Evolutionary conservation across 768 basidiomycete genomes (phyloP).

Genomic region (Suillus weaverae): DNA sequence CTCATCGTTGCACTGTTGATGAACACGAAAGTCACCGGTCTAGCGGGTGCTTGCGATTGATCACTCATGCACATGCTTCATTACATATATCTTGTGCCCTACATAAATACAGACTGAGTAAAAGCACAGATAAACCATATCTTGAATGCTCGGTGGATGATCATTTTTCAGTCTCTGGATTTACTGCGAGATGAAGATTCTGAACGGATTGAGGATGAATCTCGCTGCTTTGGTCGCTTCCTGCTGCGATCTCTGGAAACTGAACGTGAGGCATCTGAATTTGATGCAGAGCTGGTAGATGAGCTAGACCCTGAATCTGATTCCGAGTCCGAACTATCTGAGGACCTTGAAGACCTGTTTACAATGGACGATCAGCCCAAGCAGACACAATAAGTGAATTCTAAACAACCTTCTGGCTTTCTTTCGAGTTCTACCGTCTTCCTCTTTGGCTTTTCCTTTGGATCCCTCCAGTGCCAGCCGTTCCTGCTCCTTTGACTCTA

Average conservation of each 20-base stretch:
- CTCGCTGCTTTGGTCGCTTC: conserved; percentile 36
- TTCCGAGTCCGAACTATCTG: conserved; percentile 34
- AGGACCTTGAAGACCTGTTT: conserved; percentile 41
- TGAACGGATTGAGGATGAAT: conserved; percentile 20
- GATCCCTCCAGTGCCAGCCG: conserved; percentile 33
- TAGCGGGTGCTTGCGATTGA: conserved; percentile 24
- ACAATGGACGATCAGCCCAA: not conserved
- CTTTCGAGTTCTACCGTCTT: conserved; percentile 34
- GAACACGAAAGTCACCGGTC: conserved; percentile 70
- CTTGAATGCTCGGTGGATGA: conserved; percentile 10
- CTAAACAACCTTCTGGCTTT: conserved; percentile 40
- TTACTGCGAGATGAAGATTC: conserved; percentile 12
- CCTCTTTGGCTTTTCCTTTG: conserved; percentile 33
- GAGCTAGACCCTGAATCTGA: conserved; percentile 37
- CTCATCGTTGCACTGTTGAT: conserved; percentile 90
- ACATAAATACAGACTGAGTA: conserved; percentile 12
- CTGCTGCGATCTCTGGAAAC: conserved; percentile 43
- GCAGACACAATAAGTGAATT: conserved; percentile 21
- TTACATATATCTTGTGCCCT: conserved; percentile 9
- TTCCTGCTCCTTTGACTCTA: conserved; percentile 82
- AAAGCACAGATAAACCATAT: not conserved
- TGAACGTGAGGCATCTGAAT: conserved; percentile 44
- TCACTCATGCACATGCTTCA: not conserved
- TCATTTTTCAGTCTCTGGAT: conserved; percentile 16
- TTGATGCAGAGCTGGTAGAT: conserved; percentile 22